phyloP scores from a whole-genome alignment of 108 stramenopile species.

The Mediolabrus comicus region DNA sequence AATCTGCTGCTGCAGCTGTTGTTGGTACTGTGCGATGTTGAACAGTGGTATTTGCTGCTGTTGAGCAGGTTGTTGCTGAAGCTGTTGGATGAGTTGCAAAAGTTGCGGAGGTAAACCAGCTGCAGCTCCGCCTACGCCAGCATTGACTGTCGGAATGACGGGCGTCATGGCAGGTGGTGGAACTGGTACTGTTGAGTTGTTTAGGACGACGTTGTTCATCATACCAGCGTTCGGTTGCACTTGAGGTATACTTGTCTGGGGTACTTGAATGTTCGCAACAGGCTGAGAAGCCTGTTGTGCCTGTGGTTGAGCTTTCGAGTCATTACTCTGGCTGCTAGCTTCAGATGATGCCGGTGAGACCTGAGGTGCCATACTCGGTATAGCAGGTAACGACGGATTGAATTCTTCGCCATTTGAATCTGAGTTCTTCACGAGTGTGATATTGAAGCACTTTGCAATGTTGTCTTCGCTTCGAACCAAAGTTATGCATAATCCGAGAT shows the following conservation, averaged over 20 bases:
- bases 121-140: neutral
- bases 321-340: neutral
- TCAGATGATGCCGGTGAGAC: neutral
- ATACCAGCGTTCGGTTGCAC: neutral
- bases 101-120: conserved; percentile 14
- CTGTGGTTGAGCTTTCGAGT: neutral
- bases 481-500: conserved; percentile 23
- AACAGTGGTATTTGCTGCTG: conserved; percentile 5
- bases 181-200: neutral
- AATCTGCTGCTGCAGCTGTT: conserved; percentile 11
- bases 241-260: neutral
- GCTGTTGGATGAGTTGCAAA: conserved; percentile 17
- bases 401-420: neutral
- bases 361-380: conserved; percentile 5
- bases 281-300: neutral
- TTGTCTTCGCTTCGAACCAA: conserved; percentile 18
- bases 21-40: too few relatives aligned
- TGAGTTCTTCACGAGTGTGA: conserved; percentile 34
- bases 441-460: conserved; percentile 34
- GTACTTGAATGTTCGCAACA: neutral
- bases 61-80: conserved; percentile 17
- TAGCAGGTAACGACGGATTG: conserved; percentile 15
- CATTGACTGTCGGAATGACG: neutral
- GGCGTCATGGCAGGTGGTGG: conserved; percentile 1
- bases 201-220: neutral